Base-by-base conservation (phyloP, 768 basidiomycete genomes). In the Phallus indusiatus region DNA sequence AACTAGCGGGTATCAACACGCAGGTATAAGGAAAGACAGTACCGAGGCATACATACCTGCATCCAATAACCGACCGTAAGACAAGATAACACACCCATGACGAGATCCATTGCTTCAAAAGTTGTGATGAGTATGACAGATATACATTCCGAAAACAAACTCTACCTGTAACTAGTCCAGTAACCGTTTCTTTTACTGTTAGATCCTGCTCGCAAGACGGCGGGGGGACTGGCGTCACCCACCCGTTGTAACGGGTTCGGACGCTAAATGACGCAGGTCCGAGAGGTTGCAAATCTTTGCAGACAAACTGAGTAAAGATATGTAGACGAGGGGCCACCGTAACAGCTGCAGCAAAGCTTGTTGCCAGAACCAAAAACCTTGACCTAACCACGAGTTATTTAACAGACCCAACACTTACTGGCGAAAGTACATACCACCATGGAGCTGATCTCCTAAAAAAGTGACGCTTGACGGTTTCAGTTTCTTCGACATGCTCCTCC, bases 21-120 rank as follows among this genome's bases (percentile, higher is more conserved):
- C n/a, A n/a, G n/a, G n/a, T n/a, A n/a, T n/a, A n/a, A n/a, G n/a
- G n/a, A n/a, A n/a, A n/a, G n/a, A 42, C n/a, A 10, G 36, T 24
- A 56, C 36, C 22, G 55, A n/a, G n/a, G n/a, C n/a, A 21, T 46
- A 53, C 50, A 17, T 28, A 60, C 35, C 53, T 59, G 63, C 58
- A 87, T 86, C 93, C 93, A 95, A 81, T 84, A 94, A 1, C 81
- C 89, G 12, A 86, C 84, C 1, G 90, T 92, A 33, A 94, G 66
- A 62, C 88, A 88, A 33, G 82, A 78, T 35, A 95, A 73, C 54
- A 90, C 69, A 10, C 93, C 93, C 73, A 81, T 82, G 10, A 78
- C 73, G 3, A 84, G 74, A 0, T 80, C 70, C 67, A 88, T 84
- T 20, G 78, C 87, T 37, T 60, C 16, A 2, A 17, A 28, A 28